Percentiles rank a stretch among this genome's conserved stretches.
Evolutionary conservation across 306 rosid species (phyloP).

Genomic region (Cicer pinnatifidum): DNA sequence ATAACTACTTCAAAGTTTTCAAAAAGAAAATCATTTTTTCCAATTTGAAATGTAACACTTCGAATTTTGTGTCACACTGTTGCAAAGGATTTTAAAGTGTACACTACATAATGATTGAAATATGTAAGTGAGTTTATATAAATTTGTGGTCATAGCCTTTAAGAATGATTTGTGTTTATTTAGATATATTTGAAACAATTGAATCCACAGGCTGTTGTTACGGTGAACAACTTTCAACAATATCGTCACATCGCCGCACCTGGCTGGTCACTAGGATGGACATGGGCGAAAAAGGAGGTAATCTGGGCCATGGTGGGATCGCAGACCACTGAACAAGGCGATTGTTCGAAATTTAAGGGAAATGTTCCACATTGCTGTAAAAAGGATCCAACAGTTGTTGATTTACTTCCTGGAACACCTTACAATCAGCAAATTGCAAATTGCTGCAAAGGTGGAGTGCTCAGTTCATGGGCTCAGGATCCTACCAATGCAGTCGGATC

Average conservation of each 20-base stretch:
- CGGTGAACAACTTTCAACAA: slow-evolving; percentile 78
- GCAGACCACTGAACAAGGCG: slow-evolving; percentile 87
- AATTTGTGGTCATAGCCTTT: background rate
- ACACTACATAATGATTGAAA: slow-evolving; percentile 22
- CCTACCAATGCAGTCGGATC: slow-evolving; percentile 64
- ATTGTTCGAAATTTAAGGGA: slow-evolving; percentile 75
- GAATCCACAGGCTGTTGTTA: slow-evolving; percentile 72
- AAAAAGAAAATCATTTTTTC: background rate
- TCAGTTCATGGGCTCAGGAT: slow-evolving; percentile 77
- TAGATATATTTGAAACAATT: slow-evolving; percentile 39
- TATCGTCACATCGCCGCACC: slow-evolving; percentile 80
- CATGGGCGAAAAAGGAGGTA: slow-evolving; percentile 86
- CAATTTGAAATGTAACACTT: slow-evolving; percentile 27
- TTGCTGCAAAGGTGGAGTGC: slow-evolving; percentile 96
- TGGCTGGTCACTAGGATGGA: slow-evolving; percentile 86
- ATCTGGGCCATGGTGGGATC: slow-evolving; percentile 87
- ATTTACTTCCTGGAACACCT: slow-evolving; percentile 85
- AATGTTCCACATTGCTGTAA: slow-evolving; percentile 74
- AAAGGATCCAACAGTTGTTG: slow-evolving; percentile 71
- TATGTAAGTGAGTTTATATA: background rate
- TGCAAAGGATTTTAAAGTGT: background rate
- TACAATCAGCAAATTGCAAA: slow-evolving; percentile 83
- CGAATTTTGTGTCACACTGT: background rate
- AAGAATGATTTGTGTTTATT: slow-evolving; percentile 28
- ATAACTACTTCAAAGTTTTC: background rate